These are phyloP conservation scores for Metschnikowia peoriensis DNA, from an alignment of 805 yeast genomes.

Conservation along the genomic window DNA sequence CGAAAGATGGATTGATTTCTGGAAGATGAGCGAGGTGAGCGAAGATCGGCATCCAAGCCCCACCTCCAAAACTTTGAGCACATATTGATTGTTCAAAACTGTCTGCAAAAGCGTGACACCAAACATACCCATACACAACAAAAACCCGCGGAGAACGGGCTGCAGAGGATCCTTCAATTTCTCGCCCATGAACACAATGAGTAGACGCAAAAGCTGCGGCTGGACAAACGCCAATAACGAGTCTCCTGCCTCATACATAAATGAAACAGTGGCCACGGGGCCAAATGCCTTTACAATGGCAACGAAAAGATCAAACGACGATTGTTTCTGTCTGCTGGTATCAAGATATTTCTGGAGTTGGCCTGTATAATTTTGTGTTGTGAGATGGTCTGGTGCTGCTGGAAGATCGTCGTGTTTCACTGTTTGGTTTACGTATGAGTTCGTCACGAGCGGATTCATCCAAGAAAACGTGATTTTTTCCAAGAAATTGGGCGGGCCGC, in stretches of 20 bases:
- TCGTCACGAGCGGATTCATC: slow-evolving; percentile 45
- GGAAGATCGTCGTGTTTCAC: slow-evolving; percentile 31
- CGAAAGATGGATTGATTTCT: slow-evolving; percentile 22
- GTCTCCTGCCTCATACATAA: slow-evolving; percentile 24
- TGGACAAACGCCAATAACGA: slow-evolving; percentile 54
- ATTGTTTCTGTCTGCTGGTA: slow-evolving; percentile 2
- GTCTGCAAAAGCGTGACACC: slow-evolving; percentile 59
- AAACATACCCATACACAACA: slow-evolving; percentile 46
- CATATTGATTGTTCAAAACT: slow-evolving; percentile 64
- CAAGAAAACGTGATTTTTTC: slow-evolving; percentile 44
- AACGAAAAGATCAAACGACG: slow-evolving; percentile 13
- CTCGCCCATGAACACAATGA: slow-evolving; percentile 63
- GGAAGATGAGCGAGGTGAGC: slow-evolving; percentile 23
- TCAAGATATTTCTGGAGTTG: slow-evolving; percentile 21
- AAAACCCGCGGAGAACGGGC: slow-evolving; percentile 18
- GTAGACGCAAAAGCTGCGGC: slow-evolving; percentile 72
- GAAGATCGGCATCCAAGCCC: slow-evolving; percentile 43
- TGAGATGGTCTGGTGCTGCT: slow-evolving; percentile 24
- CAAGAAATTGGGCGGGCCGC: slow-evolving; percentile 29
- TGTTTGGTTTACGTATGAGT: slow-evolving; percentile 38
- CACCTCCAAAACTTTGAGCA: slow-evolving; percentile 51
- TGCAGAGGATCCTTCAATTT: slow-evolving; percentile 10
- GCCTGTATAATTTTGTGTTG: slow-evolving; percentile 21
- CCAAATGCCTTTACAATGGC: slow-evolving; percentile 30
- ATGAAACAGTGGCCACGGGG: slow-evolving; percentile 20